Base-by-base conservation (phyloP, 2,329 filamentous ascomycete species). In the Ophiostoma montium region DNA sequence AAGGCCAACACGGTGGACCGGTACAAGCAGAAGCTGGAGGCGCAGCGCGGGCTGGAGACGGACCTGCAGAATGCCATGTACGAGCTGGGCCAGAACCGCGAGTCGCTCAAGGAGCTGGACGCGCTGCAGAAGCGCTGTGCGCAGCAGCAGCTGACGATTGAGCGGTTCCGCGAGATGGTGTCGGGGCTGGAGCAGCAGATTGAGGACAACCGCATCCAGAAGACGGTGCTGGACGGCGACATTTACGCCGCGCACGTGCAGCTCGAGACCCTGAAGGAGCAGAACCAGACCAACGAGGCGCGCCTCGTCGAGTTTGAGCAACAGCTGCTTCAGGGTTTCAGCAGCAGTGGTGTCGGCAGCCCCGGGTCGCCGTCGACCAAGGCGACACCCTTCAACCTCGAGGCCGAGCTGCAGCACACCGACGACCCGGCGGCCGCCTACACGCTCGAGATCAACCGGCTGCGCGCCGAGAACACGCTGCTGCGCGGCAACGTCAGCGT, bases 1-100 rank as follows among this genome's bases (percentile, higher is more conserved):
- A 79, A 78, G 56, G 77, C 78, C 52, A 82, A 82, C 55, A 76
- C 70, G 49, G 75, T 74, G 8, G 78, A 80, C 49, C 69, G 78
- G 50, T 75, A 76, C 58, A 75, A 76, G 60, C 75, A 78, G 60
- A 81, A 82, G 62, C 67, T 82, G 13, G 75, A 78, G 57, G 68
- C 69, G 13, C 70, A 75, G 57, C 74, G 73, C 50, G 65, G 70
- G 16, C 63, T 78, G 32, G 74, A 75, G 52, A 71, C 68, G 49
- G 75, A 80, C 55, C 70, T 78, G 44, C 67, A 72, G 47, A 68
- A 70, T 32, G 65, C 80, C 7, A 69, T 73, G 50, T 73, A 72
- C 51, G 74, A 76, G 56, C 69, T 73, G 52, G 70, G 72, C 32
- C 70, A 76, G 53, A 62, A 76, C 47, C 67, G 74, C 55, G 70